These are phyloP conservation scores for Talaromyces stipitatus DNA, from an alignment of 495 filamentous ascomycete genomes.

Conservation along the genomic window DNA sequence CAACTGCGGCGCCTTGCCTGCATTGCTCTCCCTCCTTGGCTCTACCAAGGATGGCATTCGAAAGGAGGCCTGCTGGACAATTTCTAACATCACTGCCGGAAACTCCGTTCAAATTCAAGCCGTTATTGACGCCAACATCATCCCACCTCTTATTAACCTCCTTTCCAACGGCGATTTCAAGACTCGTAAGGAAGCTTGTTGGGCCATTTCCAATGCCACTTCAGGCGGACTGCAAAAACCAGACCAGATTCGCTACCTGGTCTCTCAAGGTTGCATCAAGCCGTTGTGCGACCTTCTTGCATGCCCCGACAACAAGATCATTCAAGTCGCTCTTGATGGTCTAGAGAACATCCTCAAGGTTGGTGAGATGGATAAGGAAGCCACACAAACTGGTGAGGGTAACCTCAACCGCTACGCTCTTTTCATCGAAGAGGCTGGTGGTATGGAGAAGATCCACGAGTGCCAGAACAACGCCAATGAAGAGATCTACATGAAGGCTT, in stretches of 20 bases:
- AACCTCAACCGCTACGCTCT: slow-evolving; percentile 94
- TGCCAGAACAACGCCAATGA: slow-evolving; percentile 99
- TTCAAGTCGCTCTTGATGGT: slow-evolving; percentile 96
- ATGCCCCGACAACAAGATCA: slow-evolving; percentile 99
- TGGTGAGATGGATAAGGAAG: slow-evolving; percentile 95
- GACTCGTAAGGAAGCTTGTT: slow-evolving; percentile 99
- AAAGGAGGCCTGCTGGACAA: slow-evolving; percentile 99
- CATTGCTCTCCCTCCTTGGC: slow-evolving; percentile 83
- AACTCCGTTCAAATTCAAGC: slow-evolving; percentile 97
- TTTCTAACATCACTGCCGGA: slow-evolving; percentile 96
- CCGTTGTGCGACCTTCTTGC: slow-evolving; percentile 92
- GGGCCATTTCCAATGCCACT: slow-evolving; percentile 99
- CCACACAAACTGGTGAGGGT: slow-evolving; percentile 56
- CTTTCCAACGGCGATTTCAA: slow-evolving; percentile 96
- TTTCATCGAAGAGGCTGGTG: slow-evolving; percentile 96
- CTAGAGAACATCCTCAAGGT: slow-evolving; percentile 99
- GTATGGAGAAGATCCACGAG: slow-evolving; percentile 99
- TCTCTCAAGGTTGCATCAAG: slow-evolving; percentile 90
- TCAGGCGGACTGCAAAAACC: slow-evolving; percentile 97
- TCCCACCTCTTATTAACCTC: slow-evolving; percentile 91
- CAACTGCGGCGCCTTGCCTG: slow-evolving; percentile 91
- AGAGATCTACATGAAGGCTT: slow-evolving; percentile 99
- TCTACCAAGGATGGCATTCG: slow-evolving; percentile 98
- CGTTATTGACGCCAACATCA: slow-evolving; percentile 94
- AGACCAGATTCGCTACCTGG: slow-evolving; percentile 94